phyloP scores from a whole-genome alignment of 345 rosid genomes.

The Eutrema yunnanense region DNA sequence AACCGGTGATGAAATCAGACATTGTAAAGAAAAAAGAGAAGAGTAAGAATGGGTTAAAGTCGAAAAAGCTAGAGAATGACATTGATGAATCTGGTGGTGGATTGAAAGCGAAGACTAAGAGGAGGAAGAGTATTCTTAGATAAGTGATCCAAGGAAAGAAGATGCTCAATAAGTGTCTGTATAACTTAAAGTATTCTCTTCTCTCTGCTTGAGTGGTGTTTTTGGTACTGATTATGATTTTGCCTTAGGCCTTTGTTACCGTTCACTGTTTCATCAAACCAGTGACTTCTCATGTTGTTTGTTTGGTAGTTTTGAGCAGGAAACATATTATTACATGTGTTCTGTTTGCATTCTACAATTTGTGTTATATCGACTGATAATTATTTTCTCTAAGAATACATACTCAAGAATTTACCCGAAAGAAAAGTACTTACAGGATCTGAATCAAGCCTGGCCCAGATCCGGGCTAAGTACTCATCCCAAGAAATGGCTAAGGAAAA shows the following conservation, averaged over 20 bases:
- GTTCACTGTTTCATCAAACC: neutral
- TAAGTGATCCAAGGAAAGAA: neutral
- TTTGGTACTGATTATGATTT: neutral
- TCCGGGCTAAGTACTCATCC: constrained; percentile 34
- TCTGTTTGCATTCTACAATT: neutral
- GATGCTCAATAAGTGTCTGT: neutral
- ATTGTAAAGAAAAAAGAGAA: neutral
- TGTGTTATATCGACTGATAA: neutral
- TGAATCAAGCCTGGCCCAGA: constrained; percentile 13
- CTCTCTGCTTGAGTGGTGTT: neutral
- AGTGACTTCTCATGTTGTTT: neutral
- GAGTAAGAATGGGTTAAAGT: constrained; percentile 3
- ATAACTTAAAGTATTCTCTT: neutral
- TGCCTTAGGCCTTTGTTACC: neutral
- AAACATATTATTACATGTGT: constrained; percentile 6
- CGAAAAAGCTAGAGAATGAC: neutral
- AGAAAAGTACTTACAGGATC: constrained; percentile 33
- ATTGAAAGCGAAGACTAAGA: constrained; percentile 12
- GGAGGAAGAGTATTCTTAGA: constrained; percentile 15
- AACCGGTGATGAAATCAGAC: neutral
- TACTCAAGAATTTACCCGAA: neutral
- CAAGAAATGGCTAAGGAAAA: constrained; percentile 8
- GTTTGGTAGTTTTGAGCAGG: constrained; percentile 9
- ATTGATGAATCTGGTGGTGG: constrained; percentile 3
- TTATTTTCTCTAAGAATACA: constrained; percentile 12